Evolutionary conservation across 805 yeast species (phyloP), one percentile per base, ranked within the genome.

Genomic region (Yarrowia keelungensis): DNA sequence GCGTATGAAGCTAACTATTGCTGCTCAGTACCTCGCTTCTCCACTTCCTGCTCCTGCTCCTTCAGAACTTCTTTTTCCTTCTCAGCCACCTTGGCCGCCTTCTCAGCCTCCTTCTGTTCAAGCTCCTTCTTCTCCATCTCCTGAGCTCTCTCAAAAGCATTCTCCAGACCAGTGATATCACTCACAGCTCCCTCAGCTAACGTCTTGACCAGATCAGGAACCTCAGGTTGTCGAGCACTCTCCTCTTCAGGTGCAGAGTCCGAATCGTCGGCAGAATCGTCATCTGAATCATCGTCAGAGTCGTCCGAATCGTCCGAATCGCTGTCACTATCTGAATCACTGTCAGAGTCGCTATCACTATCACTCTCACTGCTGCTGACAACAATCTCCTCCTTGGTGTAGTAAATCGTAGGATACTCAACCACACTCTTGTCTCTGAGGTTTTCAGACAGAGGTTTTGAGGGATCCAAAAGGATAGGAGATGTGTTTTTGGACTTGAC

Each of bases 321-420:
- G n/a, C 62, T 56, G 26, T 68, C 74, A 8, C 54, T 16, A 26
- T 56, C 71, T 7, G 65, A 16, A n/a, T 67, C 70, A 42, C 65
- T 59, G 16, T 59, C 65, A 3, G 39, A 22, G 12, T 15, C 65
- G 7, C 49, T 42, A 11, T 16, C 71, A 39, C 69, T 49, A 12
- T 67, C 74, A 22, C 66, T 47, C 5, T 67, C 70, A 54, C 66
- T 56, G 19, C 59, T 69, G 16, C 56, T 49, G 45, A 71, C 73
- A 71, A 59, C 54, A 46, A 26, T 39, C 69, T 19, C 73, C 71
- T 39, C 71, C 53, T 22, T 69, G 70, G 49, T 67, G 65, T 26
- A 70, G 32, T 69, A 82, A 5, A 92, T 79, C 0, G 92, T 88
- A 0, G 97, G 97, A 72, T 84, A 92, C 75, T 92, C 97, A 43